A percentile compares a stretch with the other conserved stretches of the same genome.
phyloP scores from a whole-genome alignment of 352 stramenopile species.

The Pythium myriotylum region DNA sequence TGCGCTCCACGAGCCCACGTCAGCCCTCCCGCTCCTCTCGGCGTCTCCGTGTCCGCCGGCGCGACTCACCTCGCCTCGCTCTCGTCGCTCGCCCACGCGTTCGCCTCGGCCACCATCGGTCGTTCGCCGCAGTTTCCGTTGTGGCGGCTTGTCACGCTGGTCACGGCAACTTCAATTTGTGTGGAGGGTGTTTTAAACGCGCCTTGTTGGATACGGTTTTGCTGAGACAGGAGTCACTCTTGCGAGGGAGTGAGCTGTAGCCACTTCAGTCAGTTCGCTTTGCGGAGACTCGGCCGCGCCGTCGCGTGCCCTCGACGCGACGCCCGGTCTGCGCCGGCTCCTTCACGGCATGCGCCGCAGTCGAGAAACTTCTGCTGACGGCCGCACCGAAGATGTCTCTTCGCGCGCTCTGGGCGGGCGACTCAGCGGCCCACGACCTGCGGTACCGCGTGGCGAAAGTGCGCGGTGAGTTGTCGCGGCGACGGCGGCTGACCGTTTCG shows the following conservation, averaged over 20 bases:
- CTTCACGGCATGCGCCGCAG: not conserved
- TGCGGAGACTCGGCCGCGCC: not conserved
- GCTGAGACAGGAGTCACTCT: not conserved
- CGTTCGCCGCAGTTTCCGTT: not conserved
- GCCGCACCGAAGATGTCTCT: not conserved
- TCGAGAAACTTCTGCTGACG: not conserved
- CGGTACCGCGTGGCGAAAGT: conserved; percentile 1
- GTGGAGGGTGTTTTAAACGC: conserved; percentile 7
- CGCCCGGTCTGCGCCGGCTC: not conserved
- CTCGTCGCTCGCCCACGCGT: not conserved
- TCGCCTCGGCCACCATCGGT: not conserved
- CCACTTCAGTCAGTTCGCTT: conserved; percentile 18
- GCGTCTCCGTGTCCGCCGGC: too few species aligned
- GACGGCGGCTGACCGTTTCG: too few species aligned
- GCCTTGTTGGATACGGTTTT: conserved; percentile 1
- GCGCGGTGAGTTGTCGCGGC: not conserved
- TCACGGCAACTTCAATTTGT: conserved; percentile 21
- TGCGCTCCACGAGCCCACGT: too few species aligned
- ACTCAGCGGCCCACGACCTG: not conserved
- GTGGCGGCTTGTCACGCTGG: not conserved
- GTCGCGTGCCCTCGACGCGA: not conserved
- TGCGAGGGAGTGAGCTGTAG: not conserved
- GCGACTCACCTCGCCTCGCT: not conserved
- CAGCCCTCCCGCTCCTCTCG: too few species aligned
- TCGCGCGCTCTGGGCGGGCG: not conserved